phyloP scores from a whole-genome alignment of 257 asterid genomes.

The Solanum sitiens region DNA sequence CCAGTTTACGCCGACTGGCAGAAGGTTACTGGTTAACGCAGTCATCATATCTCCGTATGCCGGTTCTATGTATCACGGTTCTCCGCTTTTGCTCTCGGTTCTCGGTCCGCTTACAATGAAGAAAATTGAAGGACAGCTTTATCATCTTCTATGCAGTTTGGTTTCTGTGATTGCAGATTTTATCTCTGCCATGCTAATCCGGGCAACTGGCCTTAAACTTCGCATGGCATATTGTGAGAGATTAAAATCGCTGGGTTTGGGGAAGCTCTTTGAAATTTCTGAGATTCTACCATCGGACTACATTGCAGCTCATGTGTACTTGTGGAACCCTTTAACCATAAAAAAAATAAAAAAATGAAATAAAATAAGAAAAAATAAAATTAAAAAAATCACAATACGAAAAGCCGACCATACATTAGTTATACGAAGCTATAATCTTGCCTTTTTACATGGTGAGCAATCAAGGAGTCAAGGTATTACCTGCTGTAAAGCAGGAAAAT shows the following conservation, averaged over 20 bases:
- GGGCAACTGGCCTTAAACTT: constrained; percentile 63
- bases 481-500: no score
- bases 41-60: constrained; percentile 81
- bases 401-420: no score
- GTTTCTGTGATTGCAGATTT: constrained; percentile 89
- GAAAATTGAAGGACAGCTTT: no score
- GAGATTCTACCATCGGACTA: constrained; percentile 70
- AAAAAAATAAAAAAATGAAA: no score
- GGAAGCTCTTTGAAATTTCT: constrained; percentile 24
- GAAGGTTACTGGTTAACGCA: constrained; percentile 97
- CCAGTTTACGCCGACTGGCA: constrained; percentile 92
- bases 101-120: constrained; percentile 75
- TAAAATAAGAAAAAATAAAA: no score
- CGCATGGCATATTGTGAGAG: constrained; percentile 37
- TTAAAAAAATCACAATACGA: no score
- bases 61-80: constrained; percentile 98
- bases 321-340: constrained; percentile 93
- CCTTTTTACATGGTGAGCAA: no score
- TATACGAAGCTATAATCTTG: no score
- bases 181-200: constrained; percentile 69
- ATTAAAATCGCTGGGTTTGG: constrained; percentile 54
- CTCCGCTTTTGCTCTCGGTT: constrained; percentile 67
- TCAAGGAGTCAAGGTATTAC: no score
- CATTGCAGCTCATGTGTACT: constrained; percentile 82
- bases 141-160: no score